phyloP scores from a whole-genome alignment of 306 rosid genomes.

The Dalbergia oliveri region DNA sequence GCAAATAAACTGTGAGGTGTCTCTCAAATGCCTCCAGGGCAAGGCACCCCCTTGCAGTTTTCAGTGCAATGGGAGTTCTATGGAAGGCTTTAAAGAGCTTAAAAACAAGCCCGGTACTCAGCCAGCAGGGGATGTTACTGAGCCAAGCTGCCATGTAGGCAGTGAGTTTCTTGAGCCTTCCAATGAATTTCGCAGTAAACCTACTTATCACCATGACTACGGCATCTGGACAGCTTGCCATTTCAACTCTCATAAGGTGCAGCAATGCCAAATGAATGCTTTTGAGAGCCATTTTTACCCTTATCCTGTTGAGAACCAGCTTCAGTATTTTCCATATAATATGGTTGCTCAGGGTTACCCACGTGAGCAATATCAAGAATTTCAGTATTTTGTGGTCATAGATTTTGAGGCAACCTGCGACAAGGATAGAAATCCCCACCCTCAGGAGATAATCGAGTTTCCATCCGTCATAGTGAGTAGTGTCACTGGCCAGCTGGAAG shows the following conservation, averaged over 20 bases:
- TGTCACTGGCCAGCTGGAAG: constrained; percentile 90
- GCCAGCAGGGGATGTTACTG: constrained; percentile 65
- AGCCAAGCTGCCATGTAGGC: constrained; percentile 58
- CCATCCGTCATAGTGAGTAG: constrained; percentile 96
- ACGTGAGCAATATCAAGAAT: constrained; percentile 79
- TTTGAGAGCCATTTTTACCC: constrained; percentile 75
- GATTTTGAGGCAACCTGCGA: constrained; percentile 98
- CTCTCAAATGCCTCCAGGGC: constrained; percentile 83
- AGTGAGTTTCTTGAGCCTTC: constrained; percentile 68
- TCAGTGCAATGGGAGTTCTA: constrained; percentile 67
- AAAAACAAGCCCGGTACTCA: constrained; percentile 60
- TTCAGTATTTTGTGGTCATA: constrained; percentile 95
- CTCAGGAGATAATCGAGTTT: constrained; percentile 95
- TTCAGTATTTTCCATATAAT: constrained; percentile 69
- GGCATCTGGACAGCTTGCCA: constrained; percentile 72
- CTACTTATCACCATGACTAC: constrained; percentile 68
- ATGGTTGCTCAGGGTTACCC: constrained; percentile 75
- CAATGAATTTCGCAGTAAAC: constrained; percentile 66
- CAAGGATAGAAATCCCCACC: constrained; percentile 86
- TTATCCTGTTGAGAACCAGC: constrained; percentile 65
- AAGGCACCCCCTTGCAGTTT: constrained; percentile 72
- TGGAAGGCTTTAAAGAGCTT: constrained; percentile 59
- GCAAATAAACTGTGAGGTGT: constrained; percentile 87
- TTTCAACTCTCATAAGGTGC: constrained; percentile 76
- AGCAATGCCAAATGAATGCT: constrained; percentile 76